Percentiles rank a stretch among this genome's conserved stretches.
Evolutionary conservation across 352 stramenopile genomes (phyloP).

Genomic region (Plasmopara muralis): DNA sequence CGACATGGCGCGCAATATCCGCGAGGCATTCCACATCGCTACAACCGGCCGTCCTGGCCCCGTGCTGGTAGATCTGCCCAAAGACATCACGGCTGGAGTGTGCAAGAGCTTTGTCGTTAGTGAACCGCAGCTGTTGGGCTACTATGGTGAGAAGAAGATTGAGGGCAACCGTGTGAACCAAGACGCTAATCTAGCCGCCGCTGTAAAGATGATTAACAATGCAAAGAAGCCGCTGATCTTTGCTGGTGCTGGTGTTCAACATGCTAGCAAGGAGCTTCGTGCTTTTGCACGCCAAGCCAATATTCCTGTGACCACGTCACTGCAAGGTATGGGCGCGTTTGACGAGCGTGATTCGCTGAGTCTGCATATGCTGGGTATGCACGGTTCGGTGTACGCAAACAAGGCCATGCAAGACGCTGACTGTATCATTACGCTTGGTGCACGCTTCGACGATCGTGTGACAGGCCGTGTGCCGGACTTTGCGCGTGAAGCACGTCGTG

Average conservation of each 20-base stretch:
- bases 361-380: slow-evolving; percentile 96
- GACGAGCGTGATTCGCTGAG: slow-evolving; percentile 91
- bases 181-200: slow-evolving; percentile 60
- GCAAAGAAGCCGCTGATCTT: slow-evolving; percentile 95
- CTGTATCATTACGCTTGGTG: slow-evolving; percentile 91
- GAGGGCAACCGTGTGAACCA: slow-evolving; percentile 76
- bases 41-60: slow-evolving; percentile 90
- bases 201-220: slow-evolving; percentile 87
- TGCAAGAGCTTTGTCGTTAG: slow-evolving; percentile 66
- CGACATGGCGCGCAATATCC: slow-evolving; percentile 92
- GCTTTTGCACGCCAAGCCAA: slow-evolving; percentile 88
- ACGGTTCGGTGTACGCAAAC: slow-evolving; percentile 95
- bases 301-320: slow-evolving; percentile 93
- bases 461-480: slow-evolving; percentile 91
- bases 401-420: slow-evolving; percentile 94
- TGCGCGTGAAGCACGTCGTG: slow-evolving; percentile 87
- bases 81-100: slow-evolving; percentile 88
- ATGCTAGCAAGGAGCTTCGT: slow-evolving; percentile 85
- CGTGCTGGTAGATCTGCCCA: slow-evolving; percentile 93
- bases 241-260: slow-evolving; percentile 87
- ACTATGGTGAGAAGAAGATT: slow-evolving; percentile 83
- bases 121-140: slow-evolving; percentile 73
- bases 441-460: slow-evolving; percentile 95
- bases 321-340: slow-evolving; percentile 91
- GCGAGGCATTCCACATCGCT: slow-evolving; percentile 94